Evolutionary conservation across 306 rosid genomes (phyloP).

Genomic region (Cicer judaicum): DNA sequence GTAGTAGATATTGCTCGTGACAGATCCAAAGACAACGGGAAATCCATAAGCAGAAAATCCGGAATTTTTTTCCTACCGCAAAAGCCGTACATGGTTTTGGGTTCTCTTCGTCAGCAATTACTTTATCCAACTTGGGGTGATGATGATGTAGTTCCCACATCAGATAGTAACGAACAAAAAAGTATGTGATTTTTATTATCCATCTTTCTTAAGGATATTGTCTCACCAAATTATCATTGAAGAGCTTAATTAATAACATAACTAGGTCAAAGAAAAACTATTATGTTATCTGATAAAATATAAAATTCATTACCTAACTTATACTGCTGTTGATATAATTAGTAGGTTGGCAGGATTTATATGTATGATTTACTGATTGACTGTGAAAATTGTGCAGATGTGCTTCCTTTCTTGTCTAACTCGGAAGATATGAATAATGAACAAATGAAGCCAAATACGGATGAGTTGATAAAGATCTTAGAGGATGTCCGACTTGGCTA

Average conservation of each 20-base stretch:
- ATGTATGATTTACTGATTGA: slow-evolving; percentile 34
- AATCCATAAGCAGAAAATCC: slow-evolving; percentile 57
- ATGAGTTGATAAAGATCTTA: slow-evolving; percentile 73
- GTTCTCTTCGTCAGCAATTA: slow-evolving; percentile 88
- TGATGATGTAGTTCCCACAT: slow-evolving; percentile 54
- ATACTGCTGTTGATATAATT: slow-evolving; percentile 1
- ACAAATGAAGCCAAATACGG: slow-evolving; percentile 65
- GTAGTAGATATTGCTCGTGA: slow-evolving; percentile 41
- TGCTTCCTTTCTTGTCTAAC: slow-evolving; percentile 76
- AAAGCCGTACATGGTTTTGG: slow-evolving; percentile 97
- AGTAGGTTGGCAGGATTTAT: slow-evolving; percentile 5
- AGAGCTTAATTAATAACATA: slow-evolving; percentile 4
- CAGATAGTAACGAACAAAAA: slow-evolving; percentile 47
- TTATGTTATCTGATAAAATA: slow-evolving; percentile 3
- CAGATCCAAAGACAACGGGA: slow-evolving; percentile 42
- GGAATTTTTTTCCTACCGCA: slow-evolving; percentile 90
- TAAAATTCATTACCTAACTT: not conserved
- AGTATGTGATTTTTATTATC: slow-evolving; percentile 51
- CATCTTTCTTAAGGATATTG: slow-evolving; percentile 1
- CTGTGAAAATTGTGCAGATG: slow-evolving; percentile 54
- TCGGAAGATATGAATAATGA: slow-evolving; percentile 49
- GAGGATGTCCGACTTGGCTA: slow-evolving; percentile 85
- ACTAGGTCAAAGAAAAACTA: slow-evolving; percentile 29
- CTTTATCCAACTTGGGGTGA: slow-evolving; percentile 93
- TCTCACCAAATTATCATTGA: slow-evolving; percentile 1